Percentiles rank a stretch among this genome's conserved stretches.
Conservation (phyloP, 2,329 filamentous ascomycete genomes). For the Hortaea sp. region DNA sequence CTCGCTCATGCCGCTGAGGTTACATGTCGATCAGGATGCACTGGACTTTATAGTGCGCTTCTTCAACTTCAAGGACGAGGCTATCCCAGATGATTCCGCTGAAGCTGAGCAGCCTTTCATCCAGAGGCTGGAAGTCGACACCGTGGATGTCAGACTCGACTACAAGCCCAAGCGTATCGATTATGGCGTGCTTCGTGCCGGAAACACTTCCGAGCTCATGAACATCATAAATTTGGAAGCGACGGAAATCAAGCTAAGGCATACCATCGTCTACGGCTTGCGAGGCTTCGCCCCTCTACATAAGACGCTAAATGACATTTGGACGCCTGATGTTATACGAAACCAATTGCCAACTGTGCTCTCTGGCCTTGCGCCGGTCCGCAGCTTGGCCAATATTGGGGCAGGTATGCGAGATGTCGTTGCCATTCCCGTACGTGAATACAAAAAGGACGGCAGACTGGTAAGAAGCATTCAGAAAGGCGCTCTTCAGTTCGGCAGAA, state of each 20-base stretch:
- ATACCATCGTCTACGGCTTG: conserved; percentile 86
- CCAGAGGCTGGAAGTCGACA: conserved; percentile 77
- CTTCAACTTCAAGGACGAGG: conserved; percentile 92
- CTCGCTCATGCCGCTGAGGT: conserved; percentile 68
- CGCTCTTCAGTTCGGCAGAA: conserved; percentile 78
- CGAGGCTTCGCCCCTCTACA: conserved; percentile 84
- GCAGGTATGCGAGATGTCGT: conserved; percentile 78
- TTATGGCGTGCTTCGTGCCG: conserved; percentile 83
- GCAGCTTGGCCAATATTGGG: conserved; percentile 82
- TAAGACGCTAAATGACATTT: conserved; percentile 85
- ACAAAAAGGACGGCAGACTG: conserved; percentile 85
- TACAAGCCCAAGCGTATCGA: conserved; percentile 99
- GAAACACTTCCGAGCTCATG: conserved; percentile 96
- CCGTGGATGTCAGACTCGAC: conserved; percentile 75
- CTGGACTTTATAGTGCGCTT: conserved; percentile 95
- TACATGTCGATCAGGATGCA: conserved; percentile 96
- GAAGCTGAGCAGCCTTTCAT: conserved; percentile 56
- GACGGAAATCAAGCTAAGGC: conserved; percentile 73
- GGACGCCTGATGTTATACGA: conserved; percentile 84
- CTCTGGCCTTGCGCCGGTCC: conserved; percentile 79
- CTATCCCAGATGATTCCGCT: conserved; percentile 33
- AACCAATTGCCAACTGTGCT: conserved; percentile 86
- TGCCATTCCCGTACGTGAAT: conserved; percentile 82
- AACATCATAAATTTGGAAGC: conserved; percentile 92
- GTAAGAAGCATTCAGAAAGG: conserved; percentile 89